Evolutionary conservation across 306 rosid species (phyloP).

Genomic region (barrel medic (Medicago truncatula)): DNA sequence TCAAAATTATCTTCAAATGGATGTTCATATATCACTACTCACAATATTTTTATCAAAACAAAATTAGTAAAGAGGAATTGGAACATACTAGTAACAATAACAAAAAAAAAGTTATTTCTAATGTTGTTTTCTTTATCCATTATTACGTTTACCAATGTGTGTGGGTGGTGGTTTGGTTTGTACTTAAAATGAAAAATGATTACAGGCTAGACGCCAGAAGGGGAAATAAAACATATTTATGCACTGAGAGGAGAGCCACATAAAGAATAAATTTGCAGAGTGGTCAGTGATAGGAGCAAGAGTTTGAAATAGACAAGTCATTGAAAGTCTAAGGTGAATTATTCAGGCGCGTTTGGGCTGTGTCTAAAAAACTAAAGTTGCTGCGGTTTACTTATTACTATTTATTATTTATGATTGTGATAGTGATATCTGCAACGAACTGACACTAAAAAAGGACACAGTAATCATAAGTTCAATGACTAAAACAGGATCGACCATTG

Average conservation of each 20-base stretch:
- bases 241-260: background rate
- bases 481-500: conserved; percentile 19
- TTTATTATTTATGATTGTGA: background rate
- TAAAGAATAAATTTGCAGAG: conserved; percentile 18
- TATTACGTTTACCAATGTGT: too few species aligned
- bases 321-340: background rate
- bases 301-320: conserved; percentile 41
- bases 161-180: too few species aligned
- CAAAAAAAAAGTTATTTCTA: too few species aligned
- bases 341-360: background rate
- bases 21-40: too few species aligned
- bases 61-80: too few species aligned
- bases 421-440: conserved; percentile 36
- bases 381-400: too few species aligned
- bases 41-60: too few species aligned
- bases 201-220: background rate
- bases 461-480: conserved; percentile 52
- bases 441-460: conserved; percentile 39
- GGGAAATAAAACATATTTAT: background rate
- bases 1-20: too few species aligned
- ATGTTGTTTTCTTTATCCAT: too few species aligned
- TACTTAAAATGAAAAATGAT: background rate
- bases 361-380: background rate
- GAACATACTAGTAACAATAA: too few species aligned
- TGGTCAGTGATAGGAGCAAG: conserved; percentile 12